Base-by-base conservation (phyloP, 495 filamentous ascomycete genomes). In the Annulohypoxylon bovei region DNA sequence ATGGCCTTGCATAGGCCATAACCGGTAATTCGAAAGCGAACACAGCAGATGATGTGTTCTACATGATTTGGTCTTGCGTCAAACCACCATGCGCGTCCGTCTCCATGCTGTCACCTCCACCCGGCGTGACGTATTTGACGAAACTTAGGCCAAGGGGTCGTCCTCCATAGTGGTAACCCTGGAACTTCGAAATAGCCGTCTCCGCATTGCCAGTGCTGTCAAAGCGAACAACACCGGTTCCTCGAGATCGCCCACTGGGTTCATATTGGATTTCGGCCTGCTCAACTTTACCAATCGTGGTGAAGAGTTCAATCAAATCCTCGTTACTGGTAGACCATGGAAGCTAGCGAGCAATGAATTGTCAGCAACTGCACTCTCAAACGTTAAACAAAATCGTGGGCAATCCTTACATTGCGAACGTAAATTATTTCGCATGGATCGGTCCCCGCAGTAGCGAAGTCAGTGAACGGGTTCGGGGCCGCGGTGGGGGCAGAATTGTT, bases 301-400 rank as follows among this genome's bases (percentile, higher is more conserved):
- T 93, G 86, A 99, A 99, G 12, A 99, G 86, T 75, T 99, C 95
- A 49, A 98, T 87, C 4, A 99, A 81, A 79, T 99, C 95, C 61
- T 98, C 96, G 73, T 98, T 98, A 81, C 94, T 97, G 20, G 95
- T 99, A 32, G 95, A 98, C 95, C 95, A 99, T 4, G 95, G 95
- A 62, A 99, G 88, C 95, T 98, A 74, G 18, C 59, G 63, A 8
- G 35, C 9, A 46, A 35, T 44, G 20, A 55, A 64, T 8, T 68
- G 75, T 80, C 67, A 80, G 75, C 52, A 54, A 55, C 14, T 35
- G 58, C 9, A 11, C 1, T 23, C 25, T 5, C 40, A 42, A 68
- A 46, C 55, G 56, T 47, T 59, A 25, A 8, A 18, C 14, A 28
- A 37, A 18, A 18, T 5, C 20, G 27, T 14, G 52, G 9, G 47